Conservation (phyloP, 2,329 filamentous ascomycete genomes). For the Alternaria conjuncta region DNA sequence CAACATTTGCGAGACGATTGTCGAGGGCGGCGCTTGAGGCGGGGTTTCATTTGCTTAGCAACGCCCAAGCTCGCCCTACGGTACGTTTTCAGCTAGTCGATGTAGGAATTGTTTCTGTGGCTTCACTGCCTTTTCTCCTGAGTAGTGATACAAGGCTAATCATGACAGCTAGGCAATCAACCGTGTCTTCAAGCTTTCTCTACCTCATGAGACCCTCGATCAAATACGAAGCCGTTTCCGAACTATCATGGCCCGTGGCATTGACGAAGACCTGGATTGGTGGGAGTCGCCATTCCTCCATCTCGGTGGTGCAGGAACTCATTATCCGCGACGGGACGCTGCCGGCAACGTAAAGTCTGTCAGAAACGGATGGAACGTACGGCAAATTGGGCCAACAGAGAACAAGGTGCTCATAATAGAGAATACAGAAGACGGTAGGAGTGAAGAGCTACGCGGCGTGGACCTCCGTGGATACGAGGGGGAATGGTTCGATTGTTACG, state of each 20-base stretch:
- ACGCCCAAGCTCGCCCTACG: constrained; percentile 37
- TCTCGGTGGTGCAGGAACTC: constrained; percentile 72
- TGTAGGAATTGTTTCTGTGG: neutral
- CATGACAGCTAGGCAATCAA: constrained; percentile 27
- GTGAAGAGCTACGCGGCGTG: constrained; percentile 47
- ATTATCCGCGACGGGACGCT: constrained; percentile 58
- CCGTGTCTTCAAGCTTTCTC: constrained; percentile 73
- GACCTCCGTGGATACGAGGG: constrained; percentile 70
- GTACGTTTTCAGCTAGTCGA: constrained; percentile 6
- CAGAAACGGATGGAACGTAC: constrained; percentile 40
- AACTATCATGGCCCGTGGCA: constrained; percentile 46
- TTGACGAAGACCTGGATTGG: constrained; percentile 61
- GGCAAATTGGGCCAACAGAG: constrained; percentile 43
- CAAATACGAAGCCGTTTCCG: constrained; percentile 51
- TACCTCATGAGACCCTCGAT: constrained; percentile 60
- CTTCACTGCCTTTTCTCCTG: neutral
- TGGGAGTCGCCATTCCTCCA: constrained; percentile 68
- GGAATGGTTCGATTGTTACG: constrained; percentile 77
- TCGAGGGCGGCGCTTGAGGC: constrained; percentile 70
- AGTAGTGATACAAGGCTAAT: neutral
- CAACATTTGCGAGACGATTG: constrained; percentile 72
- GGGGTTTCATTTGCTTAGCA: constrained; percentile 65
- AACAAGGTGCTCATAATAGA: constrained; percentile 31
- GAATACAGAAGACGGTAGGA: constrained; percentile 23
- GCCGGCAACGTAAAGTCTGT: constrained; percentile 46